Evolutionary conservation across 2,329 filamentous ascomycete genomes (phyloP).

Genomic region (Pseudopyrenochaeta lycopersici): DNA sequence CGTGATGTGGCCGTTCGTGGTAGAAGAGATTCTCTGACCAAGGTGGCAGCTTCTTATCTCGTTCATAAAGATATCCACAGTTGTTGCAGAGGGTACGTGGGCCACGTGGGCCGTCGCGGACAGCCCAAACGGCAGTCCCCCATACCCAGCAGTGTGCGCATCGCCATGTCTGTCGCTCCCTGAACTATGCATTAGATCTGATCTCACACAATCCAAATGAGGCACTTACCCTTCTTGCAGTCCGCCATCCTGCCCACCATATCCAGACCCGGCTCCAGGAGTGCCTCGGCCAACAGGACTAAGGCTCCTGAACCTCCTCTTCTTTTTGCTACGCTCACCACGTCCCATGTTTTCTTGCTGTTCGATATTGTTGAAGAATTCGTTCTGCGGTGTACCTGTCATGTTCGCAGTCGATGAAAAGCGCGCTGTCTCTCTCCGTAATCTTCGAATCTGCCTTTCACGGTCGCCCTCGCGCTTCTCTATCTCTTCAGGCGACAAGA

Average conservation of each 20-base stretch:
- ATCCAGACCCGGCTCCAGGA: conserved; percentile 75
- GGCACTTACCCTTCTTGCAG: conserved; percentile 53
- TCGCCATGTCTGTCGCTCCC: conserved; percentile 83
- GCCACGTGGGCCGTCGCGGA: conserved; percentile 87
- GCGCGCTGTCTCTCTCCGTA: conserved; percentile 88
- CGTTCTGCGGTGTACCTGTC: conserved; percentile 71
- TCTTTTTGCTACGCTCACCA: conserved; percentile 94
- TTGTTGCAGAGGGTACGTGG: conserved; percentile 90
- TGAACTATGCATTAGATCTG: conserved; percentile 35
- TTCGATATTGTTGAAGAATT: conserved; percentile 67
- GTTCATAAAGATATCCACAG: conserved; percentile 88
- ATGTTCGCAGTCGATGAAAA: conserved; percentile 89
- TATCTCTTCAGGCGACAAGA: conserved; percentile 91
- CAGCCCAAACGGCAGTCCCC: conserved; percentile 93
- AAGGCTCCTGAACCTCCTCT: conserved; percentile 87
- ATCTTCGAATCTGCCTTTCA: conserved; percentile 85
- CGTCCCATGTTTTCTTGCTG: conserved; percentile 82
- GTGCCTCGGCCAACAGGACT: conserved; percentile 85
- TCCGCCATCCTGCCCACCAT: conserved; percentile 72
- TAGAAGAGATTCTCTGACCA: conserved; percentile 77
- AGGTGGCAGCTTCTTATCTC: conserved; percentile 81
- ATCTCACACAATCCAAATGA: neutral
- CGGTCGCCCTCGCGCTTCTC: conserved; percentile 95
- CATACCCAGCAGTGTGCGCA: conserved; percentile 88
- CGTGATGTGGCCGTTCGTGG: conserved; percentile 48